phyloP scores from a whole-genome alignment of 2,329 filamentous ascomycete species.

The Didymella lethalis region DNA sequence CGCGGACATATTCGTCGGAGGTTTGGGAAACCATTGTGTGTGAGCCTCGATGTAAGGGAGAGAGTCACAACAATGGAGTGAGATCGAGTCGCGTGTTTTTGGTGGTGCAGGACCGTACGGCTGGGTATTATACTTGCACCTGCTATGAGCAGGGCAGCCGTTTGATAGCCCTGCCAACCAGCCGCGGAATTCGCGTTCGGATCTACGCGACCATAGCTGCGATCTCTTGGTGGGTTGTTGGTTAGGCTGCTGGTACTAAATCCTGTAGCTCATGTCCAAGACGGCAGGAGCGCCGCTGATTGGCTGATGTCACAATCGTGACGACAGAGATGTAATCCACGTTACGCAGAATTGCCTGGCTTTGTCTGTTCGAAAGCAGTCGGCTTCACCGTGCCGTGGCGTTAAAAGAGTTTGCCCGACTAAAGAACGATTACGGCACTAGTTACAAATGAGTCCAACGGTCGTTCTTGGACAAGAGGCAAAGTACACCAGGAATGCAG shows the following conservation, averaged over 20 bases:
- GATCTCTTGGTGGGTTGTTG: slow-evolving; percentile 18
- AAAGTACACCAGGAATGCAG: slow-evolving; percentile 15
- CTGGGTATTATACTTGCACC: slow-evolving; percentile 19
- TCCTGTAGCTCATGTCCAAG: slow-evolving; percentile 14
- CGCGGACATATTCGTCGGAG: slow-evolving; percentile 13
- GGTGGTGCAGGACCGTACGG: slow-evolving; percentile 17
- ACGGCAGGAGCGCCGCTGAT: slow-evolving; percentile 17
- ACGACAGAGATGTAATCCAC: slow-evolving; percentile 19
- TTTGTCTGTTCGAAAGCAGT: slow-evolving; percentile 21
- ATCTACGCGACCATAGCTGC: slow-evolving; percentile 24
- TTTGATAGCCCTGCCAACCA: slow-evolving; percentile 11
- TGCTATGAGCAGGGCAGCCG: slow-evolving; percentile 10
- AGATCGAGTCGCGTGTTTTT: slow-evolving; percentile 11
- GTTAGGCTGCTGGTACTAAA: slow-evolving; percentile 21
- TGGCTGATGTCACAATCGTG: slow-evolving; percentile 14
- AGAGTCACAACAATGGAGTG: slow-evolving; percentile 14
- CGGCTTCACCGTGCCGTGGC: slow-evolving; percentile 20
- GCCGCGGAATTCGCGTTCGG: slow-evolving; percentile 15
- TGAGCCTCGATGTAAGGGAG: slow-evolving; percentile 14
- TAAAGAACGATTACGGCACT: slow-evolving; percentile 16
- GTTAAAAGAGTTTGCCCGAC: slow-evolving; percentile 18
- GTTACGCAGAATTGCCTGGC: slow-evolving; percentile 9
- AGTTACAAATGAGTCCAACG: slow-evolving; percentile 5
- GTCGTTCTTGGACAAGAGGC: slow-evolving; percentile 7
- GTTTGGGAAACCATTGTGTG: slow-evolving; percentile 15